Conservation (phyloP, 75 land plant genomes). For the Sequoiadendron giganteum region DNA sequence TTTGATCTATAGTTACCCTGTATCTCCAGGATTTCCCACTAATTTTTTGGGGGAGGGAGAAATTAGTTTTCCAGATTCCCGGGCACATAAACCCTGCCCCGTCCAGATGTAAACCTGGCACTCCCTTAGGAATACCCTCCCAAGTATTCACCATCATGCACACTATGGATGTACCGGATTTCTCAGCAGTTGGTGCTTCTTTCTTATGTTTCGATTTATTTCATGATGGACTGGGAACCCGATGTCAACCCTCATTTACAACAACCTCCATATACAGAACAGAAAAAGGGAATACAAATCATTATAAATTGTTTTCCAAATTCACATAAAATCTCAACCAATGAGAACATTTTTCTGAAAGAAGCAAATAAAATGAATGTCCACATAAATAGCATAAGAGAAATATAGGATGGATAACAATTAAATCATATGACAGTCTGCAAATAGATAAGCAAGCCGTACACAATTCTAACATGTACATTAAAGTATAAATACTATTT, state of each 20-base stretch:
- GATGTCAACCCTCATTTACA: background rate
- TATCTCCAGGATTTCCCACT: too few species aligned
- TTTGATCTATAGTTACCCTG: too few species aligned
- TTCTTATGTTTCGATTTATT: background rate
- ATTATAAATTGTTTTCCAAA: background rate
- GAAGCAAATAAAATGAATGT: background rate
- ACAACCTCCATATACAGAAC: background rate
- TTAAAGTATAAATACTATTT: too few species aligned
- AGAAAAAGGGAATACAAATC: background rate
- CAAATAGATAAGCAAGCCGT: background rate
- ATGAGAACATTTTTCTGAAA: too few species aligned
- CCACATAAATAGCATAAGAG: background rate
- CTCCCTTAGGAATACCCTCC: background rate
- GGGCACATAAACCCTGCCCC: background rate
- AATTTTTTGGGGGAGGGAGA: too few species aligned
- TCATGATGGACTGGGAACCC: background rate
- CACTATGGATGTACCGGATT: background rate
- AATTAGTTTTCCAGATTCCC: too few species aligned
- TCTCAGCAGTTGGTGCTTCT: background rate
- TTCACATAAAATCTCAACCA: background rate
- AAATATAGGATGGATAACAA: background rate
- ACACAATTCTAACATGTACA: background rate
- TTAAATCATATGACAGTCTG: background rate
- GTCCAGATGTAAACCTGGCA: background rate
- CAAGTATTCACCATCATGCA: background rate